phyloP scores from a whole-genome alignment of 2,329 filamentous ascomycete species.

The Sclerotinia glacialis region DNA sequence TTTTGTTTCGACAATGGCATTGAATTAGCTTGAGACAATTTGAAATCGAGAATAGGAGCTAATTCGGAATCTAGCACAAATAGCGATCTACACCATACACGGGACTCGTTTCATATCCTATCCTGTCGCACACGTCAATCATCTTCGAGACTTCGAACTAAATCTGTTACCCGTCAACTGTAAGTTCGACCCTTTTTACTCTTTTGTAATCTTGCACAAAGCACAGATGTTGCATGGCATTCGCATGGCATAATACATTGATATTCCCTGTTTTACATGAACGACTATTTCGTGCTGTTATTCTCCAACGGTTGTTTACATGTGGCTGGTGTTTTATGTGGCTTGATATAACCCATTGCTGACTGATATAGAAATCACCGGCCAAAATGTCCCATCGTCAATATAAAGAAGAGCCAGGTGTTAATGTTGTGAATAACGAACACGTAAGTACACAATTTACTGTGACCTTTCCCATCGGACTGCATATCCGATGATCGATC shows the following conservation, averaged over 20 bases:
- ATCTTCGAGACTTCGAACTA: slow-evolving; percentile 4
- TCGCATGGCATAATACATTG: slow-evolving; percentile 26
- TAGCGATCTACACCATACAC: slow-evolving; percentile 24
- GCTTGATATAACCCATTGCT: slow-evolving; percentile 26
- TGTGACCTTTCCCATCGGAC: slow-evolving; percentile 22
- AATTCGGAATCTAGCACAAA: slow-evolving; percentile 29
- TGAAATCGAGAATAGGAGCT: slow-evolving; percentile 26
- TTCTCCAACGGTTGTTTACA: slow-evolving; percentile 4
- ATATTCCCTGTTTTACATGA: slow-evolving; percentile 27
- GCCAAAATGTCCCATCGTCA: slow-evolving; percentile 39
- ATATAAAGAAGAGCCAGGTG: slow-evolving; percentile 48
- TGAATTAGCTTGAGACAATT: slow-evolving; percentile 22
- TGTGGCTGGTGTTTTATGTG: slow-evolving; percentile 24
- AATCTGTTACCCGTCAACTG: slow-evolving; percentile 15
- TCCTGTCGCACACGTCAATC: slow-evolving; percentile 22
- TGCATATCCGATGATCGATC: slow-evolving; percentile 9
- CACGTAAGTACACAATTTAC: slow-evolving; percentile 44
- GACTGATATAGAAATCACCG: slow-evolving; percentile 25
- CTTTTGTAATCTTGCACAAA: slow-evolving; percentile 24
- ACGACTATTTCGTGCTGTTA: slow-evolving; percentile 8
- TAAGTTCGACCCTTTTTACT: slow-evolving; percentile 30
- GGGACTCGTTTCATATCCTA: slow-evolving; percentile 31
- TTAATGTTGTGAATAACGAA: slow-evolving; percentile 41
- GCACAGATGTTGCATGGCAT: slow-evolving; percentile 36
- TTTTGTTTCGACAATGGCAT: slow-evolving; percentile 33